phyloP scores from a whole-genome alignment of 2,329 filamentous ascomycete species.

The Paracamarosporium sp. region DNA sequence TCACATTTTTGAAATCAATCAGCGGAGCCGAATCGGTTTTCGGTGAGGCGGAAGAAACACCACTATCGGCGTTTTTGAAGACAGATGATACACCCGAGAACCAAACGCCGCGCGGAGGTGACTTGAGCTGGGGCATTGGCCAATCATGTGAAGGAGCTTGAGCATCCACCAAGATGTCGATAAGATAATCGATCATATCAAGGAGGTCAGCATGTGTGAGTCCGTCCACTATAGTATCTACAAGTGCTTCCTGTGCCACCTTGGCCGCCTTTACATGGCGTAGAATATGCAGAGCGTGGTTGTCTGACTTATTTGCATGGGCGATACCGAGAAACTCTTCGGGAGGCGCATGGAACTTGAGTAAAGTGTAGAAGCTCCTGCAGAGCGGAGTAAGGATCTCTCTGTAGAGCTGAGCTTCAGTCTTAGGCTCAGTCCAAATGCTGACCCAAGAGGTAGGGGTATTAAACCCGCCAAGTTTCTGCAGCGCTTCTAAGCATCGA shows the following conservation, averaged over 20 bases:
- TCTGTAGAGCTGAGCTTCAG: neutral
- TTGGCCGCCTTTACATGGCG: neutral
- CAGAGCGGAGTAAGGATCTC: neutral
- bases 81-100: neutral
- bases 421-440: neutral
- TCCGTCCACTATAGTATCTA: neutral
- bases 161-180: neutral
- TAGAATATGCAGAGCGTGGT: neutral
- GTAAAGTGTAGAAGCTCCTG: neutral
- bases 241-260: neutral
- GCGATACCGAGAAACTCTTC: neutral
- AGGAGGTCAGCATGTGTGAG: neutral
- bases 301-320: neutral
- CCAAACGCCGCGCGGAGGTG: neutral
- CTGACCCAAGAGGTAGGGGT: too few species aligned
- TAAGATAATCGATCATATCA: neutral
- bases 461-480: neutral
- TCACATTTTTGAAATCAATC: neutral
- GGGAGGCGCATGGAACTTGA: neutral
- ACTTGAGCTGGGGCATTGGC: neutral
- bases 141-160: neutral
- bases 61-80: neutral
- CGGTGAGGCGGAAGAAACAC: neutral
- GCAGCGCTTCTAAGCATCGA: neutral
- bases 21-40: neutral